Evolutionary conservation across 2,329 filamentous ascomycete genomes (phyloP), one percentile per base, ranked within the genome.

Genomic region (Cordyceps cicadae): DNA sequence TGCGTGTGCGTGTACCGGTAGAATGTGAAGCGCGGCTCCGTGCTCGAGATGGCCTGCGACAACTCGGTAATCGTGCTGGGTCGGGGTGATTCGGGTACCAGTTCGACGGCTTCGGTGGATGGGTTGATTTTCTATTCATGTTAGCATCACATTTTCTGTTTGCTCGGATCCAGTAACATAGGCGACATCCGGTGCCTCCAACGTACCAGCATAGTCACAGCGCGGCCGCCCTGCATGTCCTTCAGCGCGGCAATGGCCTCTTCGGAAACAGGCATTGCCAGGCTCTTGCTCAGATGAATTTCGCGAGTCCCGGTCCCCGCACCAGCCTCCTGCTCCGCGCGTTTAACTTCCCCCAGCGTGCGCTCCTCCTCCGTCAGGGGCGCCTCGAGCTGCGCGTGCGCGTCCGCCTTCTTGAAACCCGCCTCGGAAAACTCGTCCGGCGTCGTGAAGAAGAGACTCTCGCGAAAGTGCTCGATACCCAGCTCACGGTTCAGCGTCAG

Each of bases 301-400:
- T 86, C 76, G 75, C 81, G 70, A 69, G 79, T 69, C 46, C 78
- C 78, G 7, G 87, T 92, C 26, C 88, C 88, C 24, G 82, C 75
- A n/a, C 85, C 84, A 62, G 89, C 88, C 70, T 88, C 83, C 64
- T 87, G 86, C 75, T 94, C 90, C 2, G 86, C 87, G 59, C 87
- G 82, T 76, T 87, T 89, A 54, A 93, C 87, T 61, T 86, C 87
- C 37, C 84, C 85, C 63, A 92, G 75, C 2, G 81, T 83, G 66
- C 82, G 79, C 76, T 94, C 90, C 73, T 93, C 89, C 69, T 90
- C 86, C 0, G 90, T 94, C 66, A 94, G 77, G 17, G 90, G 90
- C 15, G 88, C 88, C 39, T 79, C 83, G 43, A 86, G 70, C 63
- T 77, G 76, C 7, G 76, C 79, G 71, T 93, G 89, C 54, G 81